Evolutionary conservation across 371 early-diverging fungal genomes (phyloP).

Genomic region (Circinella minor): DNA sequence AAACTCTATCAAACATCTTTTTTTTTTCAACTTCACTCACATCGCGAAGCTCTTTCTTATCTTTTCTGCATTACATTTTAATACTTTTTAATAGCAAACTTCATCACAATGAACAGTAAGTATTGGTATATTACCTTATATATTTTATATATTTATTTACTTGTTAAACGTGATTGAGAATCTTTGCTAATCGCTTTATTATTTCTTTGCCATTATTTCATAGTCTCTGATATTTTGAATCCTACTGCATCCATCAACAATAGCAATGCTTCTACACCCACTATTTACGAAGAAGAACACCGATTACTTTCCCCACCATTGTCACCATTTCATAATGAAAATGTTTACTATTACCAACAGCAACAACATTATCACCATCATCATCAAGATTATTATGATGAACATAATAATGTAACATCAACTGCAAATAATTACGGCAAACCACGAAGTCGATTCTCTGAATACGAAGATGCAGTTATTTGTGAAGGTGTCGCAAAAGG

Average conservation of each 20-base stretch:
- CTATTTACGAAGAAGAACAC: constrained; percentile 4
- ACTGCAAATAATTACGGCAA: constrained; percentile 25
- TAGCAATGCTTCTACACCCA: background rate
- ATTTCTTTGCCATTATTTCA: background rate
- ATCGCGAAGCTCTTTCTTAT: background rate
- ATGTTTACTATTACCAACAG: background rate
- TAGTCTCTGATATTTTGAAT: constrained; percentile 19
- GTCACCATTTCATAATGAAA: background rate
- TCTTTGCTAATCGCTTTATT: background rate
- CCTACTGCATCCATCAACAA: constrained; percentile 5
- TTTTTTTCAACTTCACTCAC: background rate
- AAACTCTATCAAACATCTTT: background rate
- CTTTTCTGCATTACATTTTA: background rate
- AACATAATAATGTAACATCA: background rate
- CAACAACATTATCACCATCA: background rate
- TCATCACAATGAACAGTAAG: constrained; percentile 16
- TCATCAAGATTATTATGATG: background rate
- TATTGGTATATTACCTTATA: background rate
- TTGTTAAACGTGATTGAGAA: too few species aligned
- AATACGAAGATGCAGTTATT: constrained; percentile 48
- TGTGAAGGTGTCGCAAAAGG: constrained; percentile 50
- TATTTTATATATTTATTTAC: background rate
- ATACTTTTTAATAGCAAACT: background rate
- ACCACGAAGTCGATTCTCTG: constrained; percentile 51
- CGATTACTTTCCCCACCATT: constrained; percentile 6